These are phyloP conservation scores for Oryza officinalis DNA, from an alignment of 176 grass and related monocot species.

Conservation along the genomic window DNA sequence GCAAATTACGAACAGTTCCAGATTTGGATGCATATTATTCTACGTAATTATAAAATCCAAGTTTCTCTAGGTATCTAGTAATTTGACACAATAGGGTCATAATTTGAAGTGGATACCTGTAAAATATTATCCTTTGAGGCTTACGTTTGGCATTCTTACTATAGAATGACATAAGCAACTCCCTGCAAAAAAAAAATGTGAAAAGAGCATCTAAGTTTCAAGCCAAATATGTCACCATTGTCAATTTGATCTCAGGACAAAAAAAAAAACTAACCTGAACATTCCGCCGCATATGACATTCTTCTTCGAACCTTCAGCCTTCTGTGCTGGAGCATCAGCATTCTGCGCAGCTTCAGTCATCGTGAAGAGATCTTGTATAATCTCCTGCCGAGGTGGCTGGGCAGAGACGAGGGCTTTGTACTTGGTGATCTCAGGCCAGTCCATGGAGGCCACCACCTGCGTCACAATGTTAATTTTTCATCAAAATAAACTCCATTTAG, in stretches of 20 bases:
- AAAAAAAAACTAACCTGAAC: conserved; percentile 53
- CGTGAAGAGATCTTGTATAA: conserved; percentile 71
- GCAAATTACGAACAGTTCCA: neutral
- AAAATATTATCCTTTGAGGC: conserved; percentile 81
- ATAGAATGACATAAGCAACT: conserved; percentile 51
- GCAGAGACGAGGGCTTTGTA: conserved; percentile 77
- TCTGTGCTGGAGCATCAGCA: neutral
- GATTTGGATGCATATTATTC: too few relatives aligned
- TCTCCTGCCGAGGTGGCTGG: conserved; percentile 64
- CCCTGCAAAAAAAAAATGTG: conserved; percentile 44
- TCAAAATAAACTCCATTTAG: neutral
- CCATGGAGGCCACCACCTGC: conserved; percentile 85
- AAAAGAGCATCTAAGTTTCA: conserved; percentile 13
- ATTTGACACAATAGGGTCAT: neutral
- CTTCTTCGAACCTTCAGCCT: neutral
- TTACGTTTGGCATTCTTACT: neutral
- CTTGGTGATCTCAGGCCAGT: conserved; percentile 69
- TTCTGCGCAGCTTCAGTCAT: conserved; percentile 10
- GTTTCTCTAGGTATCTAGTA: neutral
- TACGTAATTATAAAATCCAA: too few relatives aligned
- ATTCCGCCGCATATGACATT: conserved; percentile 45
- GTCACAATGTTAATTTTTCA: neutral
- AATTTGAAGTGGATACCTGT: conserved; percentile 53
- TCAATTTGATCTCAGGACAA: neutral
- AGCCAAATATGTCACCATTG: neutral